Conservation (phyloP, 2,329 filamentous ascomycete species). For the Arthrocladium fulminans region DNA sequence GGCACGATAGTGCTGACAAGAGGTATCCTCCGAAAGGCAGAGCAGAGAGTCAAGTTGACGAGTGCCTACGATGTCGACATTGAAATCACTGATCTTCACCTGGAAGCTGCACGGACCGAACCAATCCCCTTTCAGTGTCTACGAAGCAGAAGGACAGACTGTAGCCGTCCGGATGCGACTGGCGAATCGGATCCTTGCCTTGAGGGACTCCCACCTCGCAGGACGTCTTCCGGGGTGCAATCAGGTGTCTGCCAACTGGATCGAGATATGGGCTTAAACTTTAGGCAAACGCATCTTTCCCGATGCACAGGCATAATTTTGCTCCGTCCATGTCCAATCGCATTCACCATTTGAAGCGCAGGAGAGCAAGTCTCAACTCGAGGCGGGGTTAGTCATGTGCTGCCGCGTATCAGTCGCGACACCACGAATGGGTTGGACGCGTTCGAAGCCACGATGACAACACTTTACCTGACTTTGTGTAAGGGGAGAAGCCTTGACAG, state of each 20-base stretch:
- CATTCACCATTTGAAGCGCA: too few species aligned
- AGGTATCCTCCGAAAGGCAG: slow-evolving; percentile 56
- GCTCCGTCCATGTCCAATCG: too few species aligned
- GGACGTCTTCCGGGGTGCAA: slow-evolving; percentile 67
- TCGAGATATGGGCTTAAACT: too few species aligned
- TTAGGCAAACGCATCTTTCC: too few species aligned
- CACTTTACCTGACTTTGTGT: too few species aligned
- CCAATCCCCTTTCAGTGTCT: slow-evolving; percentile 52
- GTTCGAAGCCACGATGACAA: too few species aligned
- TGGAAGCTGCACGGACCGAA: slow-evolving; percentile 45
- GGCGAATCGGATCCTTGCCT: slow-evolving; percentile 61
- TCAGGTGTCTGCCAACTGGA: slow-evolving; percentile 63
- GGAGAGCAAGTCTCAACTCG: too few species aligned
- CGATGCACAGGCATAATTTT: too few species aligned
- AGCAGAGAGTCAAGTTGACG: slow-evolving; percentile 57
- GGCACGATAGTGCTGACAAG: slow-evolving; percentile 64
- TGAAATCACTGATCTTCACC: slow-evolving; percentile 50
- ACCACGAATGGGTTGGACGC: too few species aligned
- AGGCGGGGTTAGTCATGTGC: too few species aligned
- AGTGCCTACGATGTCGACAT: slow-evolving; percentile 61
- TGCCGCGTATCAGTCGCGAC: too few species aligned
- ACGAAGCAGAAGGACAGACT: slow-evolving; percentile 40
- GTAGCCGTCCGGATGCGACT: slow-evolving; percentile 57
- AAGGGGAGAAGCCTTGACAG: too few species aligned
- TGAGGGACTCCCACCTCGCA: slow-evolving; percentile 67